These are phyloP conservation scores for Hemileia vastatrix DNA, from an alignment of 1,284 basidiomycete species.

Conservation along the genomic window DNA sequence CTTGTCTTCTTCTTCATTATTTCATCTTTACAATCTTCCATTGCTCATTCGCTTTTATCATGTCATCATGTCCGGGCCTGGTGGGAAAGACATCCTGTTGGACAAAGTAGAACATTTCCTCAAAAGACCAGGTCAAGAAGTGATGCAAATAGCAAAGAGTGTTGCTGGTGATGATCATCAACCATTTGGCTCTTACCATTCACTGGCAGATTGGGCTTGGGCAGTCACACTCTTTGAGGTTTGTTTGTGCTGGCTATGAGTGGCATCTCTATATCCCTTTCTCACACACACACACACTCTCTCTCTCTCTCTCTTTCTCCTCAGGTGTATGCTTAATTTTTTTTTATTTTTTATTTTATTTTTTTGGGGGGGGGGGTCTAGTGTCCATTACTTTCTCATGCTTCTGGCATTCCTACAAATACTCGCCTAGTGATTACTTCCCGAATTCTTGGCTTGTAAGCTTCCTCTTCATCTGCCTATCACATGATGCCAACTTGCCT, in stretches of 20 bases:
- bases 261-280: background rate
- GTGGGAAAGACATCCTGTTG: background rate
- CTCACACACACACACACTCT: background rate
- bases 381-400: conserved; percentile 4
- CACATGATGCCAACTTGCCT: background rate
- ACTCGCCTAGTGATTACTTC: conserved; percentile 11
- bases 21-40: no score
- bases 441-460: conserved; percentile 14
- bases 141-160: background rate
- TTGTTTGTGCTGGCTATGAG: background rate
- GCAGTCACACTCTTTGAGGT: background rate
- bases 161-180: background rate
- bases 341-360: no score
- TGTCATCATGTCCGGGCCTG: background rate
- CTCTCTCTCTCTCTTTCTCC: no score
- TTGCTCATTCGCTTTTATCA: conserved; percentile 8
- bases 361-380: no score
- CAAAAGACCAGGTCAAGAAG: background rate
- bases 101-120: background rate
- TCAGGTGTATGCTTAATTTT: no score
- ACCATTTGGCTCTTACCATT: background rate
- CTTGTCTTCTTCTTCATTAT: no score
- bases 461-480: background rate
- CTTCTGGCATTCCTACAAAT: background rate
- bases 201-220: no score